phyloP scores from a whole-genome alignment of 192 early-diverging fungal genomes.

The Backusella psychrophila region DNA sequence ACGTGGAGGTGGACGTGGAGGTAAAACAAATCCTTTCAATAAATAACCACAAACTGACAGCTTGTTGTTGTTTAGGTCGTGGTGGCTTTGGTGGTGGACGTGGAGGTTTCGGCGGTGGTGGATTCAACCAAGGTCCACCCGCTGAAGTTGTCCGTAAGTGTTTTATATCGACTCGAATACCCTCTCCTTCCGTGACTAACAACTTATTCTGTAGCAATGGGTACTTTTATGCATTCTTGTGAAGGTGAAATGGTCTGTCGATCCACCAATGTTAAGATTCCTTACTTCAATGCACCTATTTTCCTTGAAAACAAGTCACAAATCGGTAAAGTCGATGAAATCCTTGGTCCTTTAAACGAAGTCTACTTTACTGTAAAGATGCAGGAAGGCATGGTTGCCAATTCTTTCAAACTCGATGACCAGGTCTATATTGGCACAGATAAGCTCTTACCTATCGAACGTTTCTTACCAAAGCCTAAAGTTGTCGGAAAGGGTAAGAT shows the following conservation, averaged over 20 bases:
- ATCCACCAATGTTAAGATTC: conserved; percentile 87
- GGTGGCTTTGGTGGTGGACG: conserved; percentile 10
- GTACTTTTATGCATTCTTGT: conserved; percentile 89
- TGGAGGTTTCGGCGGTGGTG: conserved; percentile 22
- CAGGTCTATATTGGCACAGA: conserved; percentile 94
- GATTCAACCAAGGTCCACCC: conserved; percentile 30
- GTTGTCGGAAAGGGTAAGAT: conserved; percentile 55
- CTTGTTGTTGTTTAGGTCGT: neutral
- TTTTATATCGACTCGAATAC: neutral
- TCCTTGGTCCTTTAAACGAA: conserved; percentile 96
- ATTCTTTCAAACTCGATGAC: conserved; percentile 87
- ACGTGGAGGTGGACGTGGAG: conserved; percentile 19
- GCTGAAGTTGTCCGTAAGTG: conserved; percentile 39
- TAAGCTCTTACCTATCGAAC: conserved; percentile 91
- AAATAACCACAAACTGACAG: neutral
- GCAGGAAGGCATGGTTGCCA: conserved; percentile 87
- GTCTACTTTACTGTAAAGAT: conserved; percentile 98
- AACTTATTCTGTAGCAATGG: conserved; percentile 65
- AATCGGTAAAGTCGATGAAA: conserved; percentile 99
- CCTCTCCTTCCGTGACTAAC: neutral
- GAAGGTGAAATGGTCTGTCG: conserved; percentile 98
- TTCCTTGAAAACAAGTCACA: conserved; percentile 98
- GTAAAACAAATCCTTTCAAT: neutral
- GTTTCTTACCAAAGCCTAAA: conserved; percentile 96
- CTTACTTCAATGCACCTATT: conserved; percentile 99